Conservation (phyloP, 768 basidiomycete genomes). For the Hysterangium stoloniferum region DNA sequence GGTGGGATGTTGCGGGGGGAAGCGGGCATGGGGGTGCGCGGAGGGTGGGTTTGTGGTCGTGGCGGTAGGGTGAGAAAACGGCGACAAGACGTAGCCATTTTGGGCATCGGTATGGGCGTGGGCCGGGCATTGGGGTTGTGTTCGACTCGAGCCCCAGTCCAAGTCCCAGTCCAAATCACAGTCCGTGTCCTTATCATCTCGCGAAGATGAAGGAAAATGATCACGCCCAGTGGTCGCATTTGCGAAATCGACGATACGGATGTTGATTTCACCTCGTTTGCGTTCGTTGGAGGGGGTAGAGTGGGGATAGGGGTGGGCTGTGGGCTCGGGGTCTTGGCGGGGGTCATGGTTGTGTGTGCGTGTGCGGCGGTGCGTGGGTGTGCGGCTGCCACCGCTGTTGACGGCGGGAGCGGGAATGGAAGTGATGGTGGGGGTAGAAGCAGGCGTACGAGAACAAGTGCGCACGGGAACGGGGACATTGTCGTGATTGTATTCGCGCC, state of each 20-base stretch:
- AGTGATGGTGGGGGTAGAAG: slow-evolving; percentile 43
- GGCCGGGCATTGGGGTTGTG: slow-evolving; percentile 69
- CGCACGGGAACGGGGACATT: slow-evolving; percentile 52
- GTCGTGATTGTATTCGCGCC: no score
- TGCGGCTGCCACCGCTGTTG: slow-evolving; percentile 15
- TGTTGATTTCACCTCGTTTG: slow-evolving; percentile 85
- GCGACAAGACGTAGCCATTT: slow-evolving; percentile 30
- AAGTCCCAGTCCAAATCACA: slow-evolving; percentile 1
- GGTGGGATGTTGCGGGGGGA: slow-evolving; percentile 86
- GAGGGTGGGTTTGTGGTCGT: slow-evolving; percentile 64
- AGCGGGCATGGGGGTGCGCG: slow-evolving; percentile 83
- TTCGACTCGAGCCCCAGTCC: slow-evolving; percentile 19
- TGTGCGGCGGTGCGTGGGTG: background rate
- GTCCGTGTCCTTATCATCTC: slow-evolving; percentile 33
- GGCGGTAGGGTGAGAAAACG: slow-evolving; percentile 7
- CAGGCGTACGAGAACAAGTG: slow-evolving; percentile 72
- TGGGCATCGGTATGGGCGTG: no score
- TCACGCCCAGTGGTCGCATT: slow-evolving; percentile 95
- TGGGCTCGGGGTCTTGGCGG: slow-evolving; percentile 45
- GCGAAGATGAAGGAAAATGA: slow-evolving; percentile 61
- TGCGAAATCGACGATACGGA: slow-evolving; percentile 97
- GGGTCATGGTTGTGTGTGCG: slow-evolving; percentile 67
- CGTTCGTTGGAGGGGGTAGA: slow-evolving; percentile 51
- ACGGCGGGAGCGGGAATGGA: slow-evolving; percentile 2
- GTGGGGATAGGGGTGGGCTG: slow-evolving; percentile 40